A percentile compares a stretch with the other conserved stretches of the same genome.
These are phyloP conservation scores for Ganoderma sinense DNA, from an alignment of 1,284 basidiomycete species.

Conservation along the genomic window DNA sequence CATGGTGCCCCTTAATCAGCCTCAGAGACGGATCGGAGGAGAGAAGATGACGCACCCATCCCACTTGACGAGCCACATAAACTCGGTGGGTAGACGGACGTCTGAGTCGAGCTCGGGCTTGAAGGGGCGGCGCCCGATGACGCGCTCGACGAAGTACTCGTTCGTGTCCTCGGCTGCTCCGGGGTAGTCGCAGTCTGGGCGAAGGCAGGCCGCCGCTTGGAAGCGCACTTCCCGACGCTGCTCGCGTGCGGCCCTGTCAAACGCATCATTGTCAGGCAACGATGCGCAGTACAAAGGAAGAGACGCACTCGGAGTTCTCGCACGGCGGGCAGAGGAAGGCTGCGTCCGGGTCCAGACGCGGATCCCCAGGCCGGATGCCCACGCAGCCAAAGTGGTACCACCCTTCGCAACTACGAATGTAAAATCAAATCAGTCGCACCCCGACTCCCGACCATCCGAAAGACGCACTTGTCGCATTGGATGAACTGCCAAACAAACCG, in stretches of 20 bases:
- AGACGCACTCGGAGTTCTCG: slow-evolving; percentile 24
- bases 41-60: slow-evolving; percentile 22
- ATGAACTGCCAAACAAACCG: slow-evolving; percentile 15
- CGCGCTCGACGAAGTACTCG: slow-evolving; percentile 33
- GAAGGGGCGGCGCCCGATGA: slow-evolving; percentile 30
- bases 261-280: not conserved
- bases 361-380: slow-evolving; percentile 20
- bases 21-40: not conserved
- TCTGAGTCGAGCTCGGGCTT: slow-evolving; percentile 14
- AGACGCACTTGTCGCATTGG: slow-evolving; percentile 19
- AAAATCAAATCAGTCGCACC: not conserved
- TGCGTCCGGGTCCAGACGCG: slow-evolving; percentile 23
- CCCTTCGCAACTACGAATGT: slow-evolving; percentile 20
- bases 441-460: too few species aligned
- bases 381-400: slow-evolving; percentile 33
- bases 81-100: slow-evolving; percentile 12
- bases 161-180: slow-evolving; percentile 26
- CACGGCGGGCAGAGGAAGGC: slow-evolving; percentile 27
- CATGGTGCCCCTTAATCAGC: not conserved
- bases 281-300: not conserved
- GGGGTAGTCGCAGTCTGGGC: slow-evolving; percentile 31
- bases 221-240: slow-evolving; percentile 21
- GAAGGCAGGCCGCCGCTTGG: slow-evolving; percentile 26
- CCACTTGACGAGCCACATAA: slow-evolving; percentile 32
- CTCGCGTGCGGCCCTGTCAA: not conserved